Evolutionary conservation across 192 early-diverging fungal species (phyloP).

Genomic region (Coemansia furcata): DNA sequence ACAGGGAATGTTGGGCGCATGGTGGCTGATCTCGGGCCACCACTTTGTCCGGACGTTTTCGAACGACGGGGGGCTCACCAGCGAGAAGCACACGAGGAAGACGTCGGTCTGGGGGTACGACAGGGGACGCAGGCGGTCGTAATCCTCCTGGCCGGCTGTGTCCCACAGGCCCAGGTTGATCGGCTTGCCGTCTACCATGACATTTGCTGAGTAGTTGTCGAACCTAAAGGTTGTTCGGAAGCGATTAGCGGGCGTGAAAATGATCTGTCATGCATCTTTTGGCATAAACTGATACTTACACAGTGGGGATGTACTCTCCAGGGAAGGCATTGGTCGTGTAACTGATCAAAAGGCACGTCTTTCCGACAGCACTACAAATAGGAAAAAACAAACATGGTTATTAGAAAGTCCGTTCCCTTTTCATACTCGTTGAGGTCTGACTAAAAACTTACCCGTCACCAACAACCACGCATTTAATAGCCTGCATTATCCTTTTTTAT

Average conservation of each 20-base stretch:
- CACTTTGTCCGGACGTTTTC: slow-evolving; percentile 99
- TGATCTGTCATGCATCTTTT: neutral
- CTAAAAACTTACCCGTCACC: slow-evolving; percentile 70
- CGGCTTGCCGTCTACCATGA: slow-evolving; percentile 99
- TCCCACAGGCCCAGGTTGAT: slow-evolving; percentile 99
- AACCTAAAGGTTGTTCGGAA: slow-evolving; percentile 55
- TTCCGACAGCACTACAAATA: slow-evolving; percentile 77
- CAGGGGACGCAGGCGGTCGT: slow-evolving; percentile 94
- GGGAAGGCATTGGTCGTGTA: slow-evolving; percentile 99
- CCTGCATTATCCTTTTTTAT: slow-evolving; percentile 63
- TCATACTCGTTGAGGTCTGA: neutral
- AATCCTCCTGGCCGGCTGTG: slow-evolving; percentile 99
- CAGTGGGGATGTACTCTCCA: slow-evolving; percentile 99
- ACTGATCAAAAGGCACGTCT: slow-evolving; percentile 95
- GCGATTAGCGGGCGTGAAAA: neutral
- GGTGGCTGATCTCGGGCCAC: slow-evolving; percentile 94
- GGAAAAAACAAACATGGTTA: neutral
- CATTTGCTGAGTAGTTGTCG: slow-evolving; percentile 98
- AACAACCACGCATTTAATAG: slow-evolving; percentile 87
- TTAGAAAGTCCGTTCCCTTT: neutral
- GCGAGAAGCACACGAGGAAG: slow-evolving; percentile 96
- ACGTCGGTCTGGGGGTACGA: slow-evolving; percentile 99
- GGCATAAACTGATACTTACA: slow-evolving; percentile 64
- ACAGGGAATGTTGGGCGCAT: slow-evolving; percentile 88
- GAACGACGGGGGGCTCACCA: slow-evolving; percentile 93